A percentile compares a stretch with the other conserved stretches of the same genome.
Conservation (phyloP, 2,329 filamentous ascomycete species). For the Ophiostoma triangulosporum region DNA sequence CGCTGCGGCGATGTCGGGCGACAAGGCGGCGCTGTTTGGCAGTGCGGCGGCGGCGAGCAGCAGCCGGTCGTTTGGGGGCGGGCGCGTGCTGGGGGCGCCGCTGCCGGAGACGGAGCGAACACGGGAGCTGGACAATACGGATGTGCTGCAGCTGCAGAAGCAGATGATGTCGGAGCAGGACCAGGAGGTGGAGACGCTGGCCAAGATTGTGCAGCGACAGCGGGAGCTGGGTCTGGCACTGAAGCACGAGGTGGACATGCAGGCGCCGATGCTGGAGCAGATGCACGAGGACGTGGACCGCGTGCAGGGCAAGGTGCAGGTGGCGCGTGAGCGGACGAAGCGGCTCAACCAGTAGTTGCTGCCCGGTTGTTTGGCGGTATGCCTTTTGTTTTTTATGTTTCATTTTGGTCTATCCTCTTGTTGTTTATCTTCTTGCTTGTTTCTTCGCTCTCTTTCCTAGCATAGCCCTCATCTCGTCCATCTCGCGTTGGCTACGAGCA, state of each 20-base stretch:
- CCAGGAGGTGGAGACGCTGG: slow-evolving; percentile 53
- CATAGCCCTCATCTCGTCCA: not conserved
- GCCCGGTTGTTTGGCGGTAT: too few relatives aligned
- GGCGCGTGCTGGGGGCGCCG: slow-evolving; percentile 60
- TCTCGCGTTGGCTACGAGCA: not conserved
- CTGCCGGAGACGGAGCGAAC: slow-evolving; percentile 64
- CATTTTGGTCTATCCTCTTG: not conserved
- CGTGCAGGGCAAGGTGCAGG: slow-evolving; percentile 52
- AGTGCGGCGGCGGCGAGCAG: slow-evolving; percentile 12
- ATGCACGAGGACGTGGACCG: slow-evolving; percentile 54
- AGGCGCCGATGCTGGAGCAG: slow-evolving; percentile 56
- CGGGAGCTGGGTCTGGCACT: slow-evolving; percentile 68
- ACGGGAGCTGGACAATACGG: slow-evolving; percentile 61
- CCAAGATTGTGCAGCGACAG: slow-evolving; percentile 56
- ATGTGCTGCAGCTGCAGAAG: slow-evolving; percentile 59
- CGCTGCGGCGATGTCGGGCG: slow-evolving; percentile 32
- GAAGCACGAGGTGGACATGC: slow-evolving; percentile 56
- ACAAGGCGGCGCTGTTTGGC: slow-evolving; percentile 37
- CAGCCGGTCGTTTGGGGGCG: slow-evolving; percentile 26
- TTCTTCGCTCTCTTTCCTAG: not conserved
- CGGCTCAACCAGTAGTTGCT: slow-evolving; percentile 34
- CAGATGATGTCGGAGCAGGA: slow-evolving; percentile 67
- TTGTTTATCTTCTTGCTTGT: not conserved
- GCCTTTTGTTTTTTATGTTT: not conserved
- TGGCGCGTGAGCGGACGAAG: slow-evolving; percentile 59